Percentiles rank a stretch among this genome's conserved stretches.
phyloP scores from a whole-genome alignment of 345 rosid species.

The Microcos paniculata region DNA sequence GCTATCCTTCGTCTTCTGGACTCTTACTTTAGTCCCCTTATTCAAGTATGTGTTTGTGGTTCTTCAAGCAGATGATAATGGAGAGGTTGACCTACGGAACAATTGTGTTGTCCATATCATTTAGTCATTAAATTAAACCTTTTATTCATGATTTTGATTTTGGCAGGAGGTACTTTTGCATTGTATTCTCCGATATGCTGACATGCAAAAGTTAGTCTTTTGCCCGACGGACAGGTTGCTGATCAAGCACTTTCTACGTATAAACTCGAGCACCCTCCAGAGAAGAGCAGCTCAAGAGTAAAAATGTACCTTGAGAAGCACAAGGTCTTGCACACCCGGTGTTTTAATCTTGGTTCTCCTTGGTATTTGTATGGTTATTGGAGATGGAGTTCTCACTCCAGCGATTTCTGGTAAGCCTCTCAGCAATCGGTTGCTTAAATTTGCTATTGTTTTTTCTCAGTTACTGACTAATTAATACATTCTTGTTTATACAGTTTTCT shows the following conservation, averaged over 20 bases:
- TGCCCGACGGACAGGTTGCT: constrained; percentile 87
- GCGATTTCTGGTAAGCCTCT: constrained; percentile 79
- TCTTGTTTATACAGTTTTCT: constrained; percentile 57
- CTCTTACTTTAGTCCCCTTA: constrained; percentile 90
- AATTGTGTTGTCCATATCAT: background rate
- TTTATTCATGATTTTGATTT: constrained; percentile 15
- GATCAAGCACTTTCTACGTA: constrained; percentile 98
- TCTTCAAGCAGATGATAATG: constrained; percentile 94
- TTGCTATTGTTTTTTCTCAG: background rate
- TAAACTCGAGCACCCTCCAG: constrained; percentile 73
- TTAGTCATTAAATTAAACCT: background rate
- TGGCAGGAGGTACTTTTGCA: constrained; percentile 93
- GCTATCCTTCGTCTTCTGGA: constrained; percentile 96
- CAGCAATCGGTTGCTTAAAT: constrained; percentile 1
- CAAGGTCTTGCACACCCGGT: constrained; percentile 78
- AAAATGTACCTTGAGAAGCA: constrained; percentile 79
- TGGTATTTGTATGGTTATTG: constrained; percentile 99
- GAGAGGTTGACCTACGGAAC: constrained; percentile 65
- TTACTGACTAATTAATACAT: constrained; percentile 6
- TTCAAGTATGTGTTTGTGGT: constrained; percentile 94
- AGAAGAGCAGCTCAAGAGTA: constrained; percentile 59
- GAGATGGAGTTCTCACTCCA: constrained; percentile 97
- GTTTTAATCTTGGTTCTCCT: constrained; percentile 79
- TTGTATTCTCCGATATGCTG: constrained; percentile 89
- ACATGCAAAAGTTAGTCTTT: constrained; percentile 89